Evolutionary conservation across 352 stramenopile species (phyloP).

Genomic region (Globisporangium solare): DNA sequence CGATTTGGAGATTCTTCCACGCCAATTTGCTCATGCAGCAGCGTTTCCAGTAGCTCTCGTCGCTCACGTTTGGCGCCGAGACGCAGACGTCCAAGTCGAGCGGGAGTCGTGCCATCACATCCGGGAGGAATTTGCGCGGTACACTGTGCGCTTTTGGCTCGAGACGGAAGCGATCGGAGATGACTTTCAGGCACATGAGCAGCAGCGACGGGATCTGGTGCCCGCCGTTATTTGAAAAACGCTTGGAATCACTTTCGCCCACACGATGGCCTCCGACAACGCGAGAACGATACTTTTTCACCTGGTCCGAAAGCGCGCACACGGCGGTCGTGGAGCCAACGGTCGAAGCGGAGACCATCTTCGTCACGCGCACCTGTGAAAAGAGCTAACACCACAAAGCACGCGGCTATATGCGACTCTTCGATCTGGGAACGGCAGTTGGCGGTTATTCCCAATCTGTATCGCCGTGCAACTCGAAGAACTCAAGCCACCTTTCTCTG

Average conservation of each 20-base stretch:
- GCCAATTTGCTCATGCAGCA: constrained; percentile 74
- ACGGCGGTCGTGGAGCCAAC: constrained; percentile 62
- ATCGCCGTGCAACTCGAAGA: no score
- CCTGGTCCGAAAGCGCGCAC: constrained; percentile 71
- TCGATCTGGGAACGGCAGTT: background rate
- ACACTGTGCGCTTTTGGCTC: constrained; percentile 70
- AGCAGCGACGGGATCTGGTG: constrained; percentile 45
- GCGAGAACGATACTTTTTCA: constrained; percentile 77
- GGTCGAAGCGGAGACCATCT: constrained; percentile 55
- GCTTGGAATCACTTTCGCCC: constrained; percentile 20
- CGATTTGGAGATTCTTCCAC: constrained; percentile 90
- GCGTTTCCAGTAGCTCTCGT: constrained; percentile 94
- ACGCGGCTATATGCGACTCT: background rate
- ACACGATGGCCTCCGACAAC: constrained; percentile 30
- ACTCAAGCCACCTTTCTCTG: no score
- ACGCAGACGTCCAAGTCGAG: constrained; percentile 81
- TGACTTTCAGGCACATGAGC: constrained; percentile 72
- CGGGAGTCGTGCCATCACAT: constrained; percentile 75
- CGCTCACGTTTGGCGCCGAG: constrained; percentile 78
- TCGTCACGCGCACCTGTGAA: background rate
- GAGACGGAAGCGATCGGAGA: constrained; percentile 68
- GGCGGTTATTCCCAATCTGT: background rate
- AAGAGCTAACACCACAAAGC: background rate
- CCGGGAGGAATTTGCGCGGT: constrained; percentile 72
- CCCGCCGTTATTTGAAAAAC: background rate